Evolutionary conservation across 73 alveolate genomes (phyloP).

Genomic region (Urostyla sp.): DNA sequence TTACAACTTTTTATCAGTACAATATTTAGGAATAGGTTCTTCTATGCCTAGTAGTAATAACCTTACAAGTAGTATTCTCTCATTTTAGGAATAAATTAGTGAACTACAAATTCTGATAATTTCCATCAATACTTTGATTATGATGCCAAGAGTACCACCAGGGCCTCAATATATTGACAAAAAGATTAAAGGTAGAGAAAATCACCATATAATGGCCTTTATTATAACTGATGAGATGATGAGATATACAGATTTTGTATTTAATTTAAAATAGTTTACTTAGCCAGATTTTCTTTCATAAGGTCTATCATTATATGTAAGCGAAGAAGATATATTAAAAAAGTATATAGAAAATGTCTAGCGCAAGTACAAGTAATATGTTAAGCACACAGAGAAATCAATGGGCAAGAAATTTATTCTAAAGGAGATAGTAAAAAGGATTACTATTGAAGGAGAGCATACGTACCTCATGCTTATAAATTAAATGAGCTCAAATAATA

Average conservation of each 20-base stretch:
- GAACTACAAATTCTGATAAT: constrained; percentile 12
- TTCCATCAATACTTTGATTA: neutral
- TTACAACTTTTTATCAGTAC: too few relatives aligned
- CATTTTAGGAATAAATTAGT: neutral
- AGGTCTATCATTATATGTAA: neutral
- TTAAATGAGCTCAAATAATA: too few relatives aligned
- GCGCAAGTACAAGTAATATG: neutral
- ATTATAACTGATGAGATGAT: neutral
- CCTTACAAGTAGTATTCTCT: neutral
- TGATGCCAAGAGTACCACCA: constrained; percentile 35
- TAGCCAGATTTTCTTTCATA: constrained; percentile 20
- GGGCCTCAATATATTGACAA: constrained; percentile 40
- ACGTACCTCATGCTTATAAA: constrained; percentile 8
- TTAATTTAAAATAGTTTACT: neutral
- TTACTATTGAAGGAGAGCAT: constrained; percentile 49
- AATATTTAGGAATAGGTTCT: too few relatives aligned
- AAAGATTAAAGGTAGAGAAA: neutral
- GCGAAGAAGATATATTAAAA: constrained; percentile 30
- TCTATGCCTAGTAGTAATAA: too few relatives aligned
- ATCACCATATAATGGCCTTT: neutral
- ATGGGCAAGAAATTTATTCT: neutral
- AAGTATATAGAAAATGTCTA: neutral
- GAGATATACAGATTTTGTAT: neutral
- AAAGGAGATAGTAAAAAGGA: constrained; percentile 19
- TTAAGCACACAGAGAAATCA: constrained; percentile 17